Base-by-base conservation (phyloP, 2,329 filamentous ascomycete species). In the Verticillium longisporum region DNA sequence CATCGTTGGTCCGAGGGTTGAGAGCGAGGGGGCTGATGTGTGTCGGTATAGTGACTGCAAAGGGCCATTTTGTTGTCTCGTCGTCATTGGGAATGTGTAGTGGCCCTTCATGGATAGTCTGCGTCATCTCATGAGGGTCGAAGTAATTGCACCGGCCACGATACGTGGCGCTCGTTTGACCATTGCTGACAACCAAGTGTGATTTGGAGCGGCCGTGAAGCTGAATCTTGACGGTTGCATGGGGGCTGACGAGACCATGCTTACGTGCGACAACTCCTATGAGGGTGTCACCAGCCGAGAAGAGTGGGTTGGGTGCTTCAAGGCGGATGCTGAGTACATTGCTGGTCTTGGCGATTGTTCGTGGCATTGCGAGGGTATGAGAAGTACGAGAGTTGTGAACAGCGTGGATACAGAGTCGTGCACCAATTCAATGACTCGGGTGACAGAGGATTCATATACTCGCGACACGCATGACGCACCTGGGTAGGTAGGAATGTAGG, bases 181-280 rank as follows among this genome's bases (percentile, higher is more conserved):
- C 54, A n/a, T 55, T 32, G 54, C 54, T 55, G 2, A 34, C 54
- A 11, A 21, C 58, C 34, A 65, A 57, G 54, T 66, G 61, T 6
- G 69, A 61, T 26, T 73, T 71, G 11, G 67, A 62, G 10, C 68
- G 61, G 2, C 72, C 72, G 2, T 63, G 50, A 2, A 74, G 60
- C 0, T 57, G 60, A 1, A 74, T 60, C 5, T 36, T 63, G 2
- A 74, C 45, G 0, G 57, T 55, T 1, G 70, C 66, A 7, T 61
- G 56, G 0, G 67, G 63, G 1, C 65, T 67, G 36, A 71, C 64
- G 1, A 67, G 60, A 18, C 62, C 66, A 0, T 45, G 38, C 13
- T 37, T 63, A 26, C 72, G 68, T 0, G 53, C 57, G 9, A 74
- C 61, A 4, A 57, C 65, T 4, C 73, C 73, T 1, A 62, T 61